phyloP scores from a whole-genome alignment of 495 filamentous ascomycete species.

The Neurospora africana region DNA sequence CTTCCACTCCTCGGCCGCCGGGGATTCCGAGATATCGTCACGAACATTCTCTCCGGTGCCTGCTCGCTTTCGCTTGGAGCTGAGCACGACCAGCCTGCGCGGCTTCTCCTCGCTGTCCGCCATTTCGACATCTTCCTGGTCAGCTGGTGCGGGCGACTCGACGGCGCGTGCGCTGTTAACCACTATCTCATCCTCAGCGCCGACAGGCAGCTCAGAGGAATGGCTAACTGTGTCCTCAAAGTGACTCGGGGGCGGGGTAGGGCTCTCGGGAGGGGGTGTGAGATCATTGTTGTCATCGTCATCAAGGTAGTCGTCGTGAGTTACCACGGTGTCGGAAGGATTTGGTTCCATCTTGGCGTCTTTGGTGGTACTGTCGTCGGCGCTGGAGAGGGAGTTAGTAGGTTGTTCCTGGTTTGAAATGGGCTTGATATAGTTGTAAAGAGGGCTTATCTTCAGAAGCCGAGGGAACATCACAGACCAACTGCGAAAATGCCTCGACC shows the following conservation, averaged over 20 bases:
- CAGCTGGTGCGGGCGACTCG: conserved; percentile 15
- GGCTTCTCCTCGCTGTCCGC: conserved; percentile 25
- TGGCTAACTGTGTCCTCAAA: conserved; percentile 13
- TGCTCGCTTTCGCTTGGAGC: conserved; percentile 39
- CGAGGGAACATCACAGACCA: background rate
- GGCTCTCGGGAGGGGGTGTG: conserved; percentile 16
- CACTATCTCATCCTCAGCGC: conserved; percentile 36
- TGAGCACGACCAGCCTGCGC: conserved; percentile 13
- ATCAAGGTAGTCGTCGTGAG: conserved; percentile 1
- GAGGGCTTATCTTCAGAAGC: background rate
- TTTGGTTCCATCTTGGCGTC: background rate
- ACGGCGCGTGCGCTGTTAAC: conserved; percentile 19
- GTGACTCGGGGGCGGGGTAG: conserved; percentile 1
- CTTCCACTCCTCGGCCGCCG: conserved; percentile 15
- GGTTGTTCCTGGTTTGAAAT: background rate
- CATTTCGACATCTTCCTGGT: conserved; percentile 28
- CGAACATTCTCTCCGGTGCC: conserved; percentile 30
- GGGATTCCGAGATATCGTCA: conserved; percentile 22
- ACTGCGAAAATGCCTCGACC: background rate
- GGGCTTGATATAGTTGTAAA: background rate
- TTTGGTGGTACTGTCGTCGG: background rate
- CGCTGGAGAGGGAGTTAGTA: background rate
- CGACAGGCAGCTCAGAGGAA: conserved; percentile 23
- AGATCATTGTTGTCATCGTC: conserved; percentile 16
- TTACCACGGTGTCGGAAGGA: background rate